Evolutionary conservation across 2,329 filamentous ascomycete genomes (phyloP), one percentile per base, ranked within the genome.

Genomic region (Penicillium sp.): DNA sequence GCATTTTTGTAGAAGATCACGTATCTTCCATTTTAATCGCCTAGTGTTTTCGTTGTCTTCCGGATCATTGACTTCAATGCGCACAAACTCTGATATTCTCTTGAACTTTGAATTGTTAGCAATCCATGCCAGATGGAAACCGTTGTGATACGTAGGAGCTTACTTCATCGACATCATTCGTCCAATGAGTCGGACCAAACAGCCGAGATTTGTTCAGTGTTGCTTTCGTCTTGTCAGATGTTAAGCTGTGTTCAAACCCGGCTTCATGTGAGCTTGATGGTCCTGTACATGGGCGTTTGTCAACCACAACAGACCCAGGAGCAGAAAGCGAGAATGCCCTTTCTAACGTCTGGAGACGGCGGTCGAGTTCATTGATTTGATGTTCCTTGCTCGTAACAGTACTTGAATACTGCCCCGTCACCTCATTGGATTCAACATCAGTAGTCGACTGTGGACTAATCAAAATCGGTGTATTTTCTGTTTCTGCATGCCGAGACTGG

Each of bases 161-260:
- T 24, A 53, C 40, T 18, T 47, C 51, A 35, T 30, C 18, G 11
- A 38, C 16, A 47, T 47, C 42, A 38, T 47, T 47, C 16, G 51
- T 38, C 51, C 51, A 53, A 14, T 53, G 51, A 0, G 26, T 53
- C 16, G 18, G 42, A 18, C 51, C 51, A 14, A 53, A 53, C 5
- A 47, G 18, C 6, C 42, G 26, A 24, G 51, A 53, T 6, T 53
- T 53, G 43, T 53, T 53, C 3, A 53, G n/a, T 18, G 23, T 38
- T 9, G 51, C 16, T 30, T 46, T 53, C 47, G 51, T 16, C 3
- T 28, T 43, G 20, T 53, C 18, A 6, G 45, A 7, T 6, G 24
- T 20, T 47, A 24, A 24, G 8, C 40, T 46, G 8, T 26, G 16
- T 23, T 26, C 26, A 20, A n/a, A 38, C 35, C 38, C 38, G 14